Conservation (phyloP, 768 basidiomycete species). For the Hericium erinaceus region DNA sequence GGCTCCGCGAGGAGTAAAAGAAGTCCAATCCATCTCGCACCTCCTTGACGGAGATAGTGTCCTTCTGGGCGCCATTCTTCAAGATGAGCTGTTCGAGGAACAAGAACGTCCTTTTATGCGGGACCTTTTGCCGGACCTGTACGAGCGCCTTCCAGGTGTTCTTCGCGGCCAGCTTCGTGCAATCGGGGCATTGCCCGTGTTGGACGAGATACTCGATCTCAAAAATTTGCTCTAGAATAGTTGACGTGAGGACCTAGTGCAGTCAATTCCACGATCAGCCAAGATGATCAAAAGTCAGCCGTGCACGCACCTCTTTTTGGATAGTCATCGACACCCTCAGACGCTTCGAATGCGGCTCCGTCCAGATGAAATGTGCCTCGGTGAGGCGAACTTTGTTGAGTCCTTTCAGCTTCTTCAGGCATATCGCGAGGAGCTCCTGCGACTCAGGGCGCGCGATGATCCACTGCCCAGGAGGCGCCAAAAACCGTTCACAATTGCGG, state of each 20-base stretch:
- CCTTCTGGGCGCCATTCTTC: conserved; percentile 94
- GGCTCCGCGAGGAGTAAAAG: conserved; percentile 85
- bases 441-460: conserved; percentile 81
- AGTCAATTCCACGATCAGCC: neutral
- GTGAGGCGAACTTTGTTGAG: conserved; percentile 90
- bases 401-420: conserved; percentile 91
- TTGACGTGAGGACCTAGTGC: conserved; percentile 76
- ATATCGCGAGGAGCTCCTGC: conserved; percentile 86
- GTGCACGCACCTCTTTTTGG: conserved; percentile 81
- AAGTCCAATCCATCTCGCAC: conserved; percentile 94
- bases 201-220: conserved; percentile 95
- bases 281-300: neutral
- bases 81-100: conserved; percentile 96
- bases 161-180: conserved; percentile 89
- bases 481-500: conserved; percentile 91
- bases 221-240: conserved; percentile 95
- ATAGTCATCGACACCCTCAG: conserved; percentile 90
- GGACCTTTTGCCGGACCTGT: conserved; percentile 97
- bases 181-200: conserved; percentile 91
- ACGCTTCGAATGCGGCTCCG: conserved; percentile 94
- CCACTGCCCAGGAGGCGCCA: conserved; percentile 87
- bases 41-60: conserved; percentile 89
- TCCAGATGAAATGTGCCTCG: conserved; percentile 99
- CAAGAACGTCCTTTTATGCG: conserved; percentile 96
- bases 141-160: conserved; percentile 98